Conservation (phyloP, 164 flowering plant genomes). For the Berberis thunbergii region DNA sequence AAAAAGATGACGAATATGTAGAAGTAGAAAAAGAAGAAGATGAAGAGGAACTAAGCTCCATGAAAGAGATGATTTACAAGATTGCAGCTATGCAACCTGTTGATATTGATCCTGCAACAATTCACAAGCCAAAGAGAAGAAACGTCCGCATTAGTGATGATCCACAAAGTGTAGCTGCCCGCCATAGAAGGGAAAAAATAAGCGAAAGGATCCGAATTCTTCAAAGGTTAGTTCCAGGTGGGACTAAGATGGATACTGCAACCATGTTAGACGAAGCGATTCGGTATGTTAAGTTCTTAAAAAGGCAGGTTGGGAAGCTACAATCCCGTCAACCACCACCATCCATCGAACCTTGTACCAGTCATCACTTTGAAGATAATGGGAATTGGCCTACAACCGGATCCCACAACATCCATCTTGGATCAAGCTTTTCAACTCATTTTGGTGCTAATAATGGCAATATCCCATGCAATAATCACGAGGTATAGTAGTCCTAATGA, state of each 20-base stretch:
- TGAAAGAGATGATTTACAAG: slow-evolving; percentile 86
- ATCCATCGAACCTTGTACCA: no score
- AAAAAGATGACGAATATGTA: not conserved
- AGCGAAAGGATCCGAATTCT: slow-evolving; percentile 58
- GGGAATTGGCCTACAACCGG: no score
- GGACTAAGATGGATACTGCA: slow-evolving; percentile 84
- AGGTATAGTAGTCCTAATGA: not conserved
- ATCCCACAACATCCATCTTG: not conserved
- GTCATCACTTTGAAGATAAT: no score
- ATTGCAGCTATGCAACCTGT: no score
- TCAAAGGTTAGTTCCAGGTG: slow-evolving; percentile 63
- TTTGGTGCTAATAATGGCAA: not conserved
- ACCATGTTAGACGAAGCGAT: slow-evolving; percentile 88
- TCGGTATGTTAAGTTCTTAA: slow-evolving; percentile 80
- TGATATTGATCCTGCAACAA: not conserved
- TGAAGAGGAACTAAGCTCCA: slow-evolving; percentile 63
- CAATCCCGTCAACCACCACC: slow-evolving; percentile 23
- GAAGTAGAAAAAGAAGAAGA: slow-evolving; percentile 19
- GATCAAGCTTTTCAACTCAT: not conserved
- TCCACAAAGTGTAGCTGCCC: slow-evolving; percentile 89
- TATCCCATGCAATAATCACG: not conserved
- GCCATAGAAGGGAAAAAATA: slow-evolving; percentile 68
- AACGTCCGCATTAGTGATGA: slow-evolving; percentile 77
- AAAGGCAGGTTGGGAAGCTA: slow-evolving; percentile 49
- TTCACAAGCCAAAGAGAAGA: slow-evolving; percentile 59